Evolutionary conservation across 2,329 filamentous ascomycete genomes (phyloP).

Genomic region (Fusarium praegraminearum): DNA sequence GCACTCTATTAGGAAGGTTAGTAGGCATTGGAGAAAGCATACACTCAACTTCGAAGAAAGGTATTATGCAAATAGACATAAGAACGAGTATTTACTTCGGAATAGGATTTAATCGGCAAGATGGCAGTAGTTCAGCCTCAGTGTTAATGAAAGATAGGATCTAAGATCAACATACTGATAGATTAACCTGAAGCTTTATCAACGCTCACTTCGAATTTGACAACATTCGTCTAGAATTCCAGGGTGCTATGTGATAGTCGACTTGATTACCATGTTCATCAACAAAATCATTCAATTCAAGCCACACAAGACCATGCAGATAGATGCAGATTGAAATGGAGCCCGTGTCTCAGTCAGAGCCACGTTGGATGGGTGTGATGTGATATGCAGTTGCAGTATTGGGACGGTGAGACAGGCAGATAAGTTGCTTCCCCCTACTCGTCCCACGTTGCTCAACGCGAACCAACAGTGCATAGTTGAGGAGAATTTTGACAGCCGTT

Average conservation of each 20-base stretch:
- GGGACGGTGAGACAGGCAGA: slow-evolving; percentile 33
- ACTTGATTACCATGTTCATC: background rate
- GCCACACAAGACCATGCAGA: slow-evolving; percentile 6
- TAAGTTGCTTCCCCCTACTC: slow-evolving; percentile 15
- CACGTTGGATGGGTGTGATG: slow-evolving; percentile 1
- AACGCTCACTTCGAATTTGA: background rate
- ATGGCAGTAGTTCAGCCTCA: background rate
- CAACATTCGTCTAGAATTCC: background rate
- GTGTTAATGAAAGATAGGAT: background rate
- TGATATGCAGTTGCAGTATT: background rate
- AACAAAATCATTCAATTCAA: background rate
- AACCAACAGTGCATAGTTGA: slow-evolving; percentile 4
- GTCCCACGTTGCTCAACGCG: slow-evolving; percentile 18
- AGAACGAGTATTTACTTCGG: background rate
- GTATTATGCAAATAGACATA: background rate
- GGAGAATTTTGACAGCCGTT: background rate
- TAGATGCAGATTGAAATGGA: slow-evolving; percentile 7
- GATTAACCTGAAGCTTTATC: background rate
- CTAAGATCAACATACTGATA: background rate
- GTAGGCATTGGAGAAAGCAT: background rate
- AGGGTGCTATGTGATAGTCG: background rate
- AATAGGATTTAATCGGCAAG: background rate
- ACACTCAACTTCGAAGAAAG: background rate
- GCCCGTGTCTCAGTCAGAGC: slow-evolving; percentile 24
- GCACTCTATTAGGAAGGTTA: background rate